Evolutionary conservation across 2,329 filamentous ascomycete species (phyloP), one percentile per base, ranked within the genome.

Genomic region (Thelonectria discophora): DNA sequence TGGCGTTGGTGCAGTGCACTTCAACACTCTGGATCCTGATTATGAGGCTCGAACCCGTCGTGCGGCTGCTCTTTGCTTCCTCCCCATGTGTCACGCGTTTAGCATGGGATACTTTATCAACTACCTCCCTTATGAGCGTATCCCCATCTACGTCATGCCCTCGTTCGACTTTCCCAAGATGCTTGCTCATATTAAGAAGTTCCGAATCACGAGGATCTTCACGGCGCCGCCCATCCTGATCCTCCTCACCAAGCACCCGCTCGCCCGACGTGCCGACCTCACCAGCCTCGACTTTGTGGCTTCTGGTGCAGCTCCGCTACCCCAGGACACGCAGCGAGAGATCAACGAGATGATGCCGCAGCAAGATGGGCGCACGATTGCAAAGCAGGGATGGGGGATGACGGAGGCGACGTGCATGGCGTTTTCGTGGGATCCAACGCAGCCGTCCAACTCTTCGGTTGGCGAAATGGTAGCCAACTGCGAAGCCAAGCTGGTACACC

Each of bases 341-440:
- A 81, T 79, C 57, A 79, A 81, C 11, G 86, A 89, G 12, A 65
- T 74, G 63, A 88, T 87, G 81, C 75, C 75, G 2, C 55, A 65
- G 24, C 13, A 45, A 7, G 17, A 49, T 6, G 70, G 72, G 3
- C 68, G 73, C 1, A 57, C 83, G 8, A 55, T 66, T 2, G 65
- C 84, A 12, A 78, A 80, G 72, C 92, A 94, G 75, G 92, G 91
- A 4, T 96, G 91, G 90, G 93, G 93, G 5, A 94, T 96, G 92
- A 95, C 92, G 1, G 92, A 95, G 74, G 78, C 85, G 3, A 95
- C 92, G 0, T 94, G 92, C 74, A 87, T 89, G 0, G 81, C 85
- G 17, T 82, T 91, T 12, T 82, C 82, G 7, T 93, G 88, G 84
- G 82, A 90, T 64, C 83, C 92, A 18, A 94, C 94, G 72, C 64